Evolutionary conservation across 1,284 basidiomycete species (phyloP).

Genomic region (Cutaneotrichosporon daszewskae): DNA sequence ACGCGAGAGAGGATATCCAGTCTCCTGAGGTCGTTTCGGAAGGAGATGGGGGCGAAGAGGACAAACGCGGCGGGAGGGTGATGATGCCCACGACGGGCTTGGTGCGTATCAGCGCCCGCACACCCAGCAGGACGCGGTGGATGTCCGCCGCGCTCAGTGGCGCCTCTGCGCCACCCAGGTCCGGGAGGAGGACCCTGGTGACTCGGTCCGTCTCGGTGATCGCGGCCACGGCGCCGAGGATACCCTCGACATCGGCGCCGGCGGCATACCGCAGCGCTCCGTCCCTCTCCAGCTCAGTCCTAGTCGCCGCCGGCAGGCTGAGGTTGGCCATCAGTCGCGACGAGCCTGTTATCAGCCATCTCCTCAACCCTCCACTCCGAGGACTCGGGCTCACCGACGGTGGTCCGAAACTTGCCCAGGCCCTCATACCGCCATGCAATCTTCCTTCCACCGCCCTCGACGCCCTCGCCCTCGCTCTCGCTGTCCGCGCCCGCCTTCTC

Average conservation of each 20-base stretch:
- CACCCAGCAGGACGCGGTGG: constrained; percentile 60
- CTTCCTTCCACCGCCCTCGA: constrained; percentile 53
- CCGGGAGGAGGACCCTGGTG: constrained; percentile 52
- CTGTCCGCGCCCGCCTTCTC: constrained; percentile 44
- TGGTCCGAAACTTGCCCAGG: constrained; percentile 87
- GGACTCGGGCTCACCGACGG: constrained; percentile 54
- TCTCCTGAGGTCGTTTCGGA: constrained; percentile 39
- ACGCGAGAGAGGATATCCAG: constrained; percentile 71
- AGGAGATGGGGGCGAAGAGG: not conserved
- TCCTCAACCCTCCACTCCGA: not conserved
- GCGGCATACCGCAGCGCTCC: constrained; percentile 2
- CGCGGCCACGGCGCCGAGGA: not conserved
- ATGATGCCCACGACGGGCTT: constrained; percentile 60
- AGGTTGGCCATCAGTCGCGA: constrained; percentile 12
- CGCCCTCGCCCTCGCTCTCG: constrained; percentile 50
- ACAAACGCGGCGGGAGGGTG: constrained; percentile 54
- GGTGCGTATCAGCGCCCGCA: constrained; percentile 59
- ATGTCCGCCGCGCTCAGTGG: constrained; percentile 56
- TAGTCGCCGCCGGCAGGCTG: constrained; percentile 22
- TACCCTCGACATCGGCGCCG: not conserved
- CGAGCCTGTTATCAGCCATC: constrained; percentile 1
- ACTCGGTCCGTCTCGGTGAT: not conserved
- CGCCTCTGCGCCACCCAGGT: constrained; percentile 67
- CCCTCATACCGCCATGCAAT: constrained; percentile 95
- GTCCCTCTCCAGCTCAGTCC: constrained; percentile 11